phyloP scores from a whole-genome alignment of 768 basidiomycete species.

The Psilocybe sp. region DNA sequence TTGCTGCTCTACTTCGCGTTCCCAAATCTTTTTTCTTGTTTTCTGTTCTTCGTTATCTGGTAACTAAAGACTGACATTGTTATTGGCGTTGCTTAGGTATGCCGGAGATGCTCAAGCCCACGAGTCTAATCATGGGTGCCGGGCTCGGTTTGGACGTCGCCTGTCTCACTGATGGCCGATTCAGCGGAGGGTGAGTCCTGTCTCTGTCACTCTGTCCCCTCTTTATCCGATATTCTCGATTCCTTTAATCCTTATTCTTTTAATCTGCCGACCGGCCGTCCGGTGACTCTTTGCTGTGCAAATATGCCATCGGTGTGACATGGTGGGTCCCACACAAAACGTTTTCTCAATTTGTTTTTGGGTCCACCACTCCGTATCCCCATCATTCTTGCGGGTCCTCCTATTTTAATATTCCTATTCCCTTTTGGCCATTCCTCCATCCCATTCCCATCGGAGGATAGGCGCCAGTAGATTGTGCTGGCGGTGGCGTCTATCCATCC shows the following conservation, averaged over 20 bases:
- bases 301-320: no score
- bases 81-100: conserved; percentile 54
- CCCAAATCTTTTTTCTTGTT: conserved; percentile 8
- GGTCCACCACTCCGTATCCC: no score
- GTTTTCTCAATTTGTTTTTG: no score
- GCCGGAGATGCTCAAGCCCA: conserved; percentile 99
- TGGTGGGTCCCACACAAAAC: no score
- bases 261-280: neutral
- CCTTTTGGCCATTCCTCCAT: neutral
- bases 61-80: no score
- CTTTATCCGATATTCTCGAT: conserved; percentile 10
- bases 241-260: conserved; percentile 5
- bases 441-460: no score
- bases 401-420: conserved; percentile 6
- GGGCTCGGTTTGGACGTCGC: conserved; percentile 95
- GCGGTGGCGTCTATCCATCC: no score
- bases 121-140: conserved; percentile 97
- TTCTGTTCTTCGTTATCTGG: conserved; percentile 9
- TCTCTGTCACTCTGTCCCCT: conserved; percentile 9
- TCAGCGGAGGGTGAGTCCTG: conserved; percentile 86
- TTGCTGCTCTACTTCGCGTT: conserved; percentile 8
- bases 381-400: no score
- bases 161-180: conserved; percentile 95
- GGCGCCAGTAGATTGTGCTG: no score
- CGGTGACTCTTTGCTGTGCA: no score